phyloP scores from a whole-genome alignment of 805 yeast species.

The Metschnikowia picachoensis region DNA sequence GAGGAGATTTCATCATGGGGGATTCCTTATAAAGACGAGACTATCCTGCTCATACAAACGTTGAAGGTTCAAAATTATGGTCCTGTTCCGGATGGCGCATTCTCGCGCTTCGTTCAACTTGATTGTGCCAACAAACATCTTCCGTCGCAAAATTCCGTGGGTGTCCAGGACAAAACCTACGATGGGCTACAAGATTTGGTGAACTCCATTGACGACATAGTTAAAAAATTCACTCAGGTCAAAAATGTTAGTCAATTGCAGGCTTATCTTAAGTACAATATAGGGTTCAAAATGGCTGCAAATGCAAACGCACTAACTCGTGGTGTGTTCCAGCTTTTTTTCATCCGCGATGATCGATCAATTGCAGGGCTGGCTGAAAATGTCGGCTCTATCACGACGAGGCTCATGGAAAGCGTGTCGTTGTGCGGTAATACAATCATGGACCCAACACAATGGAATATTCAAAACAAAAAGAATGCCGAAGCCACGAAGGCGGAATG shows the following conservation, averaged over 20 bases:
- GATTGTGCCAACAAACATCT: slow-evolving; percentile 36
- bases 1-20: slow-evolving; percentile 1
- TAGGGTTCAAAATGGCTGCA: slow-evolving; percentile 21
- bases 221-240: slow-evolving; percentile 18
- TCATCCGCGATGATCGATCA: slow-evolving; percentile 59
- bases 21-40: neutral
- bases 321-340: slow-evolving; percentile 57
- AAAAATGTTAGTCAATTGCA: slow-evolving; percentile 23
- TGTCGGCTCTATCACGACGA: slow-evolving; percentile 23
- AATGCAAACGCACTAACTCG: slow-evolving; percentile 49
- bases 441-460: slow-evolving; percentile 22
- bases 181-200: slow-evolving; percentile 20
- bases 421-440: slow-evolving; percentile 36
- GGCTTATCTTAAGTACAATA: slow-evolving; percentile 25
- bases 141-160: slow-evolving; percentile 30
- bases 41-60: neutral
- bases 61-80: neutral
- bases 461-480: slow-evolving; percentile 6
- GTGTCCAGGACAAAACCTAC: slow-evolving; percentile 22
- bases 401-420: slow-evolving; percentile 40
- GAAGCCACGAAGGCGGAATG: slow-evolving; percentile 9
- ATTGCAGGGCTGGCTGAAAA: slow-evolving; percentile 47
- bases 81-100: slow-evolving; percentile 10
- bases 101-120: slow-evolving; percentile 35
- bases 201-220: slow-evolving; percentile 17